Percentiles rank a stretch among this genome's conserved stretches.
These are phyloP conservation scores for Mortierella antarctica DNA, from an alignment of 192 early-diverging fungal genomes.

Conservation along the genomic window DNA sequence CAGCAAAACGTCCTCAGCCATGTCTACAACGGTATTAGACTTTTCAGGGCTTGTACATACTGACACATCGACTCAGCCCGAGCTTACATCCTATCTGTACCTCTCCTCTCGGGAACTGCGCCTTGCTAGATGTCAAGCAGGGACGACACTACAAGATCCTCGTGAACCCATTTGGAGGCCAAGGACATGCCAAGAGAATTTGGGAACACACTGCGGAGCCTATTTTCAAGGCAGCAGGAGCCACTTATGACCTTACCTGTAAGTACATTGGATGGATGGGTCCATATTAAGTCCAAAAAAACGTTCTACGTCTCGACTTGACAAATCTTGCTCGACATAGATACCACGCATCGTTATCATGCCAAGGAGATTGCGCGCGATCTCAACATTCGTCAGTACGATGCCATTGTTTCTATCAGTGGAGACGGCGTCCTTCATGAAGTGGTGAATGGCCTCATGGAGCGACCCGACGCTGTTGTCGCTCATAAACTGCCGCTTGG, in stretches of 20 bases:
- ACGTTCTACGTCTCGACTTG: too few relatives aligned
- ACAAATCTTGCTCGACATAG: constrained; percentile 35
- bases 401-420: constrained; percentile 72
- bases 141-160: constrained; percentile 64
- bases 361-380: constrained; percentile 70
- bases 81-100: background rate
- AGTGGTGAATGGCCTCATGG: constrained; percentile 82
- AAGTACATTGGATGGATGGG: constrained; percentile 12
- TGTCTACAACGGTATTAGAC: constrained; percentile 43
- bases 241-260: constrained; percentile 62
- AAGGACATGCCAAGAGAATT: constrained; percentile 67
- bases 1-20: constrained; percentile 37
- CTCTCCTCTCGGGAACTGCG: background rate
- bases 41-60: background rate
- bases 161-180: constrained; percentile 82
- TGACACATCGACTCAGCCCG: background rate
- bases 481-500: constrained; percentile 71
- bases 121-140: constrained; percentile 20
- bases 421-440: constrained; percentile 89
- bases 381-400: constrained; percentile 65
- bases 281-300: background rate
- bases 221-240: constrained; percentile 71
- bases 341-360: constrained; percentile 68
- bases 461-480: constrained; percentile 69
- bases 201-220: constrained; percentile 67